These are phyloP conservation scores for Graphiopsis chlorocephala DNA, from an alignment of 2,329 filamentous ascomycete genomes.

Conservation along the genomic window DNA sequence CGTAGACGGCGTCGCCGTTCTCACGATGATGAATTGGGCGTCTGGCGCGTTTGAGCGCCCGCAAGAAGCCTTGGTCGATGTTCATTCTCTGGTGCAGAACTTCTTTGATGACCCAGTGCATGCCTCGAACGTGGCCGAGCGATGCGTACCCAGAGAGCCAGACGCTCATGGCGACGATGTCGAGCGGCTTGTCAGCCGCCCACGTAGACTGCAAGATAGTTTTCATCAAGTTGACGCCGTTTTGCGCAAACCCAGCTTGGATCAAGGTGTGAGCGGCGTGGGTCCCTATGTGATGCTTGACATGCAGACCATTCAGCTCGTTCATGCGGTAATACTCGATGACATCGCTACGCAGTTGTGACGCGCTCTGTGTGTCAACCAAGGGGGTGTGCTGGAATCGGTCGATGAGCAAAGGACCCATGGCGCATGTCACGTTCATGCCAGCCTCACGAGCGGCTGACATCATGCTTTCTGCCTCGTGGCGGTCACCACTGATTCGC, in stretches of 20 bases:
- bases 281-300: constrained; percentile 30
- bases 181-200: constrained; percentile 23
- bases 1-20: background rate
- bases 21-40: background rate
- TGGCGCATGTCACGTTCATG: constrained; percentile 29
- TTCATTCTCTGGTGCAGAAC: constrained; percentile 29
- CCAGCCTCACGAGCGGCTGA: constrained; percentile 28
- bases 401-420: constrained; percentile 29
- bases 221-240: constrained; percentile 31
- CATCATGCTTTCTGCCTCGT: constrained; percentile 24
- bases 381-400: constrained; percentile 21
- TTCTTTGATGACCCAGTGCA: constrained; percentile 29
- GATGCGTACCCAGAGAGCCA: constrained; percentile 31
- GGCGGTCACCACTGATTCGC: constrained; percentile 23
- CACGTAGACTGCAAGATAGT: constrained; percentile 28
- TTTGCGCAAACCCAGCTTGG: constrained; percentile 22
- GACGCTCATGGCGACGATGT: constrained; percentile 33
- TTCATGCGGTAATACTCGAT: constrained; percentile 33
- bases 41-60: constrained; percentile 14
- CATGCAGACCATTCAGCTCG: constrained; percentile 26
- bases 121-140: constrained; percentile 22
- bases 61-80: constrained; percentile 29
- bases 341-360: constrained; percentile 23
- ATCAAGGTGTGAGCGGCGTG: constrained; percentile 32
- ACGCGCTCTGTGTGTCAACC: constrained; percentile 17